These are phyloP conservation scores for Smallanthus sonchifolius DNA, from an alignment of 129 eudicot genomes.

Conservation along the genomic window DNA sequence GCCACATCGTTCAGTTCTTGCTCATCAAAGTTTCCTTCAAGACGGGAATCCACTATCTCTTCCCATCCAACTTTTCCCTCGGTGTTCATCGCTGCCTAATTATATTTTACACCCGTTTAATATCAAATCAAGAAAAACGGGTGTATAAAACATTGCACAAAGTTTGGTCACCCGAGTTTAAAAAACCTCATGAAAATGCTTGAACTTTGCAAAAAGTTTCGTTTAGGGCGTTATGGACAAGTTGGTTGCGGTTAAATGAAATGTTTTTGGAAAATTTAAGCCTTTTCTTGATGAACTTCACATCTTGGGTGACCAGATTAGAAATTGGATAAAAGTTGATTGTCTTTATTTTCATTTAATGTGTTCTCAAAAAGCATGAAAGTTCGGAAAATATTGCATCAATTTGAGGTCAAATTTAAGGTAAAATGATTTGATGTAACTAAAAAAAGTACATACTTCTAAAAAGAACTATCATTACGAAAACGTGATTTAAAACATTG, in stretches of 20 bases:
- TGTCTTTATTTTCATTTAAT: not conserved
- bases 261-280: not conserved
- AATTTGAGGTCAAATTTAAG: not conserved
- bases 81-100: constrained; percentile 83
- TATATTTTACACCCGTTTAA: not conserved
- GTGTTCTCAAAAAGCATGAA: not conserved
- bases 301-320: not conserved
- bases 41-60: constrained; percentile 81
- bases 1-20: constrained; percentile 78
- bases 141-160: not conserved
- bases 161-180: not conserved
- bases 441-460: not conserved
- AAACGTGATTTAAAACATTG: constrained; percentile 1
- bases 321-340: not conserved
- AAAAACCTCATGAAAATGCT: not conserved
- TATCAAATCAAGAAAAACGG: not conserved
- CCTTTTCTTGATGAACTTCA: not conserved
- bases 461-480: not conserved
- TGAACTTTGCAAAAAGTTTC: not conserved
- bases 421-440: not conserved
- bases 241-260: not conserved
- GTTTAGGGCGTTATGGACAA: not conserved
- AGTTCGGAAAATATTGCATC: not conserved
- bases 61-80: constrained; percentile 92
- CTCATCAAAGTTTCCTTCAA: constrained; percentile 64